Evolutionary conservation across 2,329 filamentous ascomycete genomes (phyloP).

Genomic region (Anthostomella pinea): DNA sequence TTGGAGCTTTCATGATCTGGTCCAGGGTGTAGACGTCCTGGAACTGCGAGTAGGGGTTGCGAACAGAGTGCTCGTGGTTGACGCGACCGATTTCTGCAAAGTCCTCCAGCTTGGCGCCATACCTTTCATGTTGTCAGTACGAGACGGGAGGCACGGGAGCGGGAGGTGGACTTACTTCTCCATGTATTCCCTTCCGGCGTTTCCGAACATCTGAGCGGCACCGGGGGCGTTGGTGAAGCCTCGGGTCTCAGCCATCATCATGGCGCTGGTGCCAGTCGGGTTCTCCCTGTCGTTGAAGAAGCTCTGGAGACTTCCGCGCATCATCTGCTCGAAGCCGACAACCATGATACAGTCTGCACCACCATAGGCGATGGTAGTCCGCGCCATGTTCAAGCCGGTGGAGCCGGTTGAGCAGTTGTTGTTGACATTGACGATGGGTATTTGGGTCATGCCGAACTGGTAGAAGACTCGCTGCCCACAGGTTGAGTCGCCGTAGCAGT

Average conservation of each 20-base stretch:
- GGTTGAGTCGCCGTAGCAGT: constrained; percentile 94
- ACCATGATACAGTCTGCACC: constrained; percentile 86
- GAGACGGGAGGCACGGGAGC: neutral
- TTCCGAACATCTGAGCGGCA: constrained; percentile 92
- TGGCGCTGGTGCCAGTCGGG: constrained; percentile 67
- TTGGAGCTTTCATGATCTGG: constrained; percentile 71
- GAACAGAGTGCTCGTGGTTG: constrained; percentile 87
- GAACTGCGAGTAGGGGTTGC: constrained; percentile 98
- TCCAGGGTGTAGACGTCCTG: constrained; percentile 85
- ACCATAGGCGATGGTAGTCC: constrained; percentile 75
- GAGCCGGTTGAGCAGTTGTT: constrained; percentile 98
- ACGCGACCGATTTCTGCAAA: constrained; percentile 92
- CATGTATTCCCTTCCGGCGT: constrained; percentile 91
- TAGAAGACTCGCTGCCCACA: constrained; percentile 97
- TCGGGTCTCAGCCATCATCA: constrained; percentile 81
- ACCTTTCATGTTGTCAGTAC: constrained; percentile 46
- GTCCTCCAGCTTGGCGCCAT: constrained; percentile 78
- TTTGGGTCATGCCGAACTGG: constrained; percentile 95
- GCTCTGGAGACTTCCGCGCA: constrained; percentile 77
- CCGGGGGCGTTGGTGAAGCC: constrained; percentile 80
- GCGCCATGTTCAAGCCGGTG: constrained; percentile 81
- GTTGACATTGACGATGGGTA: constrained; percentile 97
- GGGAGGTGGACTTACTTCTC: constrained; percentile 62
- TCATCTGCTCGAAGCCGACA: constrained; percentile 98
- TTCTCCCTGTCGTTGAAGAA: constrained; percentile 84